Evolutionary conservation across 73 alveolate genomes (phyloP).

Genomic region (Blepharisma stoltei): DNA sequence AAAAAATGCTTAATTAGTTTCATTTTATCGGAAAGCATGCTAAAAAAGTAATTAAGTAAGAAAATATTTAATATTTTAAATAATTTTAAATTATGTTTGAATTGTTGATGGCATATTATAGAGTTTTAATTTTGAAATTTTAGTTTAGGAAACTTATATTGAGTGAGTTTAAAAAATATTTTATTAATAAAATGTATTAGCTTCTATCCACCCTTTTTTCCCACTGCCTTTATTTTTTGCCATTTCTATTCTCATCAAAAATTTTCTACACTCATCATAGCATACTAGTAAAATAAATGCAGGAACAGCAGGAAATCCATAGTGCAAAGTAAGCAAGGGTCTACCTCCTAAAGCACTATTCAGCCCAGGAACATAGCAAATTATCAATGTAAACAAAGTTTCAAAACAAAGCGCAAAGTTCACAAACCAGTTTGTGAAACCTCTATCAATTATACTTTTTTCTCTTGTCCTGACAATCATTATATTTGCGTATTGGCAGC

Average conservation of each 20-base stretch:
- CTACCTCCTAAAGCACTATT: conserved; percentile 68
- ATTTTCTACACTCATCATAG: conserved; percentile 75
- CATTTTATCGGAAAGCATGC: no score
- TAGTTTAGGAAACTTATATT: no score
- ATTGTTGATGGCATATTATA: no score
- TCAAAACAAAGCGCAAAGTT: conserved; percentile 46
- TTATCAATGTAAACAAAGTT: conserved; percentile 39
- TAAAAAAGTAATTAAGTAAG: no score
- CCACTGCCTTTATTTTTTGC: neutral
- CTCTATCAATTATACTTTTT: conserved; percentile 32
- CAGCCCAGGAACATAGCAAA: conserved; percentile 52
- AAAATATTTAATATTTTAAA: no score
- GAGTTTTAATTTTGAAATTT: no score
- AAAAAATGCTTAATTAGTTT: no score
- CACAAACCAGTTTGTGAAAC: conserved; percentile 24
- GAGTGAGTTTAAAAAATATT: no score
- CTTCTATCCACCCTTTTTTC: conserved; percentile 28
- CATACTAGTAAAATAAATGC: conserved; percentile 50
- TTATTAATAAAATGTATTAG: conserved; percentile 15
- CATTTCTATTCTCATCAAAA: conserved; percentile 45
- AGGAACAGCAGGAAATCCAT: conserved; percentile 67
- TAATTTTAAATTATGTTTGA: no score
- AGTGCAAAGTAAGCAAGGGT: conserved; percentile 58
- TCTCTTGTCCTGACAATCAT: conserved; percentile 67
- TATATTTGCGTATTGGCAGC: conserved; percentile 59